phyloP scores from a whole-genome alignment of 768 basidiomycete genomes.

The Leccinum variicolor region DNA sequence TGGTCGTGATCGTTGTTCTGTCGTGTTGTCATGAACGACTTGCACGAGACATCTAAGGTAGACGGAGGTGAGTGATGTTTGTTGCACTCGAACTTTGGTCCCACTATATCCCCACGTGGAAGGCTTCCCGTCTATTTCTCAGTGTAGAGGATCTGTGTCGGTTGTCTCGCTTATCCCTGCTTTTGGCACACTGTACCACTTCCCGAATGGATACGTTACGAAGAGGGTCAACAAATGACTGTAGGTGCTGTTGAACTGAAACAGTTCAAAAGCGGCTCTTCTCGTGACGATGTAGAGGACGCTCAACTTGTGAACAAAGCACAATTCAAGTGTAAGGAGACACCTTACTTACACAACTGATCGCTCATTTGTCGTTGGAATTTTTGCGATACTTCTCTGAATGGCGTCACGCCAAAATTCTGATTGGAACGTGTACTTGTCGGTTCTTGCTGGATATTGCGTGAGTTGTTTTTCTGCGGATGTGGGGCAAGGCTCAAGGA shows the following conservation, averaged over 20 bases:
- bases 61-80: constrained; percentile 55
- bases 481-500: neutral
- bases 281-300: neutral
- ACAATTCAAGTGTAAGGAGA: constrained; percentile 45
- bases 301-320: constrained; percentile 39
- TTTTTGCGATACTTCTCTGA: constrained; percentile 67
- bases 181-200: constrained; percentile 74
- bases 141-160: constrained; percentile 59
- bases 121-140: neutral
- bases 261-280: constrained; percentile 22
- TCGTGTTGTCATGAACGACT: constrained; percentile 61
- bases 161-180: constrained; percentile 72
- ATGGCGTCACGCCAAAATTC: constrained; percentile 63
- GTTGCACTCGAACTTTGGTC: neutral
- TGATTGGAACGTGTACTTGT: constrained; percentile 63
- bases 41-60: constrained; percentile 57
- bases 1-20: constrained; percentile 63
- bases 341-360: neutral
- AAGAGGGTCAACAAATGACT: constrained; percentile 34
- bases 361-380: constrained; percentile 34
- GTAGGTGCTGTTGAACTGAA: constrained; percentile 32
- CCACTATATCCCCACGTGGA: neutral
- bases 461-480: constrained; percentile 26
- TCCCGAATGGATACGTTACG: constrained; percentile 60
- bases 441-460: constrained; percentile 81